Evolutionary conservation across 495 filamentous ascomycete species (phyloP).

Genomic region (Pseudoneurospora amorphoporcata): DNA sequence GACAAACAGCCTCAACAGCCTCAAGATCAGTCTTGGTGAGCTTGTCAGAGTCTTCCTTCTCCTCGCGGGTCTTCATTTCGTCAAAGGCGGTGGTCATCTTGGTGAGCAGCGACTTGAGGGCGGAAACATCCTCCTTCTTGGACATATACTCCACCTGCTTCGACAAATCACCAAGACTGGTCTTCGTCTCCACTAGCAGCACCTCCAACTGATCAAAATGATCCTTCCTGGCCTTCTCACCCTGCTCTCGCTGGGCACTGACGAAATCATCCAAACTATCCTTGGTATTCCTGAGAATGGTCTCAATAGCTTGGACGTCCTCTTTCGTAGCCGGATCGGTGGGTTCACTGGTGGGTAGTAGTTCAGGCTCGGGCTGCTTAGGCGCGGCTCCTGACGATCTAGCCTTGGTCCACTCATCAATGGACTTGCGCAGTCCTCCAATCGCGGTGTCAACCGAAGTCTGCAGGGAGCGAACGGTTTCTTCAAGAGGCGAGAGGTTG

Average conservation of each 20-base stretch:
- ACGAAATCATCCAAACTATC: conserved; percentile 67
- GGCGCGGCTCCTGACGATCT: not conserved
- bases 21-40: conserved; percentile 72
- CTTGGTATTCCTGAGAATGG: conserved; percentile 74
- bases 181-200: conserved; percentile 59
- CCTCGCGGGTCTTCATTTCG: conserved; percentile 59
- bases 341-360: conserved; percentile 14
- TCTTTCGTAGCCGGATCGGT: conserved; percentile 48
- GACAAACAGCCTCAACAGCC: conserved; percentile 63
- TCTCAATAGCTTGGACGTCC: conserved; percentile 82
- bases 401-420: not conserved
- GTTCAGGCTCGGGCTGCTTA: conserved; percentile 1
- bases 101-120: conserved; percentile 64
- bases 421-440: not conserved
- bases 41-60: conserved; percentile 52
- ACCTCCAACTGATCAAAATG: conserved; percentile 66
- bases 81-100: conserved; percentile 65
- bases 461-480: not conserved
- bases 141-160: conserved; percentile 51
- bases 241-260: conserved; percentile 26
- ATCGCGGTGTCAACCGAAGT: not conserved
- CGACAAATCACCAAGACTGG: conserved; percentile 50
- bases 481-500: not conserved
- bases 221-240: conserved; percentile 51
- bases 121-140: conserved; percentile 64